Base-by-base conservation (phyloP, 768 basidiomycete species). In the Erythrobasidium yunnanense region DNA sequence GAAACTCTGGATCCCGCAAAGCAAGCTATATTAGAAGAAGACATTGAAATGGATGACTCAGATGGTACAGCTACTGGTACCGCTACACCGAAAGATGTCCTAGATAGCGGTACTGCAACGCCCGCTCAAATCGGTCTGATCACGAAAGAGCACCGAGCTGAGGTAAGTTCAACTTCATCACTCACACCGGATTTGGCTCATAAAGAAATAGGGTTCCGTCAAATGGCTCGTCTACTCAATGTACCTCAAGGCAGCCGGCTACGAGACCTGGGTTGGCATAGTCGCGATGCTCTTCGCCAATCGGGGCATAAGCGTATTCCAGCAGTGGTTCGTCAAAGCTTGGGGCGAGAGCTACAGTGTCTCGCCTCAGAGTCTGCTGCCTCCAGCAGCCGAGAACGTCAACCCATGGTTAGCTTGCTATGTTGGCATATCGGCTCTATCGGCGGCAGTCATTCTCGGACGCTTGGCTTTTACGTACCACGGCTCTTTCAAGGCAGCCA, bases 301-400 rank as follows among this genome's bases (percentile, higher is more conserved):
- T 2, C 60, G 60, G 8, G 60, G 47, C 7, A 54, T 45, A 47
- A 17, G 11, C 5, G 38, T 53, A 1, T 0, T 32, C 1, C 18
- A 22, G 35, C 68, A 68, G 51, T 45, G 67, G 68, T 38, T 67
- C 4, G 50, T 73, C 0, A 65, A 69, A 8, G 66, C 66, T 46
- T 73, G 72, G 72, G 69, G 68, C 1, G 65, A 54, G 4, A 52
- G 69, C n/a, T 73, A 69, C 47, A 20, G 20, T 20, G 22, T 51
- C 27, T 6, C 32, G 0, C 15, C 0, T 1, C 30, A 58, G 13
- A 20, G 11, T 4, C 13, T 66, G 17, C 52, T 66, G 2, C 65
- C 65, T 8, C 53, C 51, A 29, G 53, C 65, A 18, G 22, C 30
- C 15, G 65, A 66, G 54, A 66, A 66, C 35, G 65, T 66, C 58